Percentiles rank a stretch among this genome's conserved stretches.
Conservation (phyloP, 2,329 filamentous ascomycete species). For the Fusarium nanum region DNA sequence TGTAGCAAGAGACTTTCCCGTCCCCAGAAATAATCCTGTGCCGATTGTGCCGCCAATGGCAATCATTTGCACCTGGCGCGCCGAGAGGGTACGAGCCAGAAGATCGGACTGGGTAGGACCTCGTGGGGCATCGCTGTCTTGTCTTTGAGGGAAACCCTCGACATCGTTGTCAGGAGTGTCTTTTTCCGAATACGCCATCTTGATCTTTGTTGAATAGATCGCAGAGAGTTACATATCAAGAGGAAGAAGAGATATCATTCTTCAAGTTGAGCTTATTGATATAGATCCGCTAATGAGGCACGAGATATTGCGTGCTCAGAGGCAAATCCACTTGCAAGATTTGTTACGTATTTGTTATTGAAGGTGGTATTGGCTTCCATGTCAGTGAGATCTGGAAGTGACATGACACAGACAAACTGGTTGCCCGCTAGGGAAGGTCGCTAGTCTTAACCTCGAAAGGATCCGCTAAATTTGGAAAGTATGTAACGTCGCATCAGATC, state of each 20-base stretch:
- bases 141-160: conserved; percentile 23
- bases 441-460: conserved; percentile 6
- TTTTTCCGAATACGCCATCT: conserved; percentile 23
- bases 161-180: conserved; percentile 34
- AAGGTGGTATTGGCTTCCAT: conserved; percentile 21
- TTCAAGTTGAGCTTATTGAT: background rate
- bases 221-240: too few species aligned
- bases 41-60: conserved; percentile 70
- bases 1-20: conserved; percentile 68
- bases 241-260: too few species aligned
- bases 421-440: conserved; percentile 29
- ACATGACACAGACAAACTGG: background rate
- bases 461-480: conserved; percentile 1
- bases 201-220: too few species aligned
- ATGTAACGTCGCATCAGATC: conserved; percentile 20
- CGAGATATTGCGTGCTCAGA: conserved; percentile 47
- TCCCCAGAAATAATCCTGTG: conserved; percentile 72
- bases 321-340: conserved; percentile 33
- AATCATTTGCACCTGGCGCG: conserved; percentile 76
- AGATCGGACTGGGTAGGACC: conserved; percentile 54
- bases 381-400: conserved; percentile 10
- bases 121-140: conserved; percentile 6
- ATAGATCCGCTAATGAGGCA: conserved; percentile 27
- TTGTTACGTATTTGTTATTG: conserved; percentile 25
- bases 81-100: conserved; percentile 65